Evolutionary conservation across 305 asterid genomes (phyloP).

Genomic region (Stenogyne calaminthoides): DNA sequence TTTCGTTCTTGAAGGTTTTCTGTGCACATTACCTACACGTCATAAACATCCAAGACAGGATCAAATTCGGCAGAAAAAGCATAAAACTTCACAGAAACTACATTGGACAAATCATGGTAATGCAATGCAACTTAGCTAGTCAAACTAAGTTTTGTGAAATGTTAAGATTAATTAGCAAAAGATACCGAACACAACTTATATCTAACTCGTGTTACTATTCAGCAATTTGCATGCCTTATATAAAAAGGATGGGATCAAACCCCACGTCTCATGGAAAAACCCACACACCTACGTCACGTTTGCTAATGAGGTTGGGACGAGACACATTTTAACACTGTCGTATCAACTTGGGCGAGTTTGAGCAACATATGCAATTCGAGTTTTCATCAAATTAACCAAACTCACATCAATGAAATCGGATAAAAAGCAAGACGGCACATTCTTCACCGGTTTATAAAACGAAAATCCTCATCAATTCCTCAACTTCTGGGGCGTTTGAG

Average conservation of each 20-base stretch:
- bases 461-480: constrained; percentile 56
- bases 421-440: constrained; percentile 68
- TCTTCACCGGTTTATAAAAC: constrained; percentile 62
- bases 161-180: neutral
- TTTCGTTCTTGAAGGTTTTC: constrained; percentile 68
- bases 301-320: neutral
- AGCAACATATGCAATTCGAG: neutral
- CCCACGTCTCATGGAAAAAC: neutral
- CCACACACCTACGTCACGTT: neutral
- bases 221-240: neutral
- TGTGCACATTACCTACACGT: constrained; percentile 63
- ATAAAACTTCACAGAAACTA: neutral
- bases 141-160: neutral
- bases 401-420: constrained; percentile 74
- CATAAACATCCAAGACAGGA: neutral
- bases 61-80: neutral
- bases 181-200: neutral
- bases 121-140: neutral
- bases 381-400: neutral
- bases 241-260: neutral
- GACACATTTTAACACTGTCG: neutral
- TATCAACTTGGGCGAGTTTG: neutral
- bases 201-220: neutral
- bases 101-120: neutral
- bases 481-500: constrained; percentile 62